These are phyloP conservation scores for Penicillium thymicola DNA, from an alignment of 2,329 filamentous ascomycete genomes.

Conservation along the genomic window DNA sequence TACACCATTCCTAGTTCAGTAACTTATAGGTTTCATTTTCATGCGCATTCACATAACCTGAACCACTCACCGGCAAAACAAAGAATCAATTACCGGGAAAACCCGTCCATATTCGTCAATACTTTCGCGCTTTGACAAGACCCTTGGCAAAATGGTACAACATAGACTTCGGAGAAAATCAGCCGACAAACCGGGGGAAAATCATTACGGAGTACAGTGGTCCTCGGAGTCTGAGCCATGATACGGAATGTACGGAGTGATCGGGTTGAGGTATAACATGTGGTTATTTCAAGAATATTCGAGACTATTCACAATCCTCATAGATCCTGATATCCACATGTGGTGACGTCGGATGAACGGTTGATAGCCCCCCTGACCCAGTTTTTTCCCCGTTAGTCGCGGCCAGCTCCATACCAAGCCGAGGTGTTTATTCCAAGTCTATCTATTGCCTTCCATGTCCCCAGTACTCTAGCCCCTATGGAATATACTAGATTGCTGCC, in stretches of 20 bases:
- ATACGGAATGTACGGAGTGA: background rate
- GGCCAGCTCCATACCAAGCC: slow-evolving; percentile 5
- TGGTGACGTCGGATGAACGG: slow-evolving; percentile 20
- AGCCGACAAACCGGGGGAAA: slow-evolving; percentile 5
- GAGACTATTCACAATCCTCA: slow-evolving; percentile 8
- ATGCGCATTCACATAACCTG: background rate
- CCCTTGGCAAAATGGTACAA: background rate
- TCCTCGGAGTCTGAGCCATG: slow-evolving; percentile 6
- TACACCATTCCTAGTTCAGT: background rate
- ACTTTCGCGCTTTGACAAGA: slow-evolving; percentile 7
- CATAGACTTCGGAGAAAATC: background rate
- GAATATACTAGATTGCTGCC: background rate
- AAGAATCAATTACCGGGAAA: slow-evolving; percentile 4
- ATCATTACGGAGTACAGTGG: slow-evolving; percentile 18
- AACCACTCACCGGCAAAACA: slow-evolving; percentile 12
- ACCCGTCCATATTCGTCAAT: slow-evolving; percentile 4
- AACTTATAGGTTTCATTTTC: background rate
- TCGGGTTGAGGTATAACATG: background rate
- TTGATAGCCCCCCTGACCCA: slow-evolving; percentile 16
- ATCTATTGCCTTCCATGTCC: slow-evolving; percentile 8
- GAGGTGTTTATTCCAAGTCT: slow-evolving; percentile 11
- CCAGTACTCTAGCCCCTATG: background rate
- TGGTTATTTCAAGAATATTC: background rate
- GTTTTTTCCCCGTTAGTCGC: slow-evolving; percentile 17
- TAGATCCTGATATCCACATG: slow-evolving; percentile 14